Base-by-base conservation (phyloP, 306 rosid genomes). In the Lathyrus oleraceus region DNA sequence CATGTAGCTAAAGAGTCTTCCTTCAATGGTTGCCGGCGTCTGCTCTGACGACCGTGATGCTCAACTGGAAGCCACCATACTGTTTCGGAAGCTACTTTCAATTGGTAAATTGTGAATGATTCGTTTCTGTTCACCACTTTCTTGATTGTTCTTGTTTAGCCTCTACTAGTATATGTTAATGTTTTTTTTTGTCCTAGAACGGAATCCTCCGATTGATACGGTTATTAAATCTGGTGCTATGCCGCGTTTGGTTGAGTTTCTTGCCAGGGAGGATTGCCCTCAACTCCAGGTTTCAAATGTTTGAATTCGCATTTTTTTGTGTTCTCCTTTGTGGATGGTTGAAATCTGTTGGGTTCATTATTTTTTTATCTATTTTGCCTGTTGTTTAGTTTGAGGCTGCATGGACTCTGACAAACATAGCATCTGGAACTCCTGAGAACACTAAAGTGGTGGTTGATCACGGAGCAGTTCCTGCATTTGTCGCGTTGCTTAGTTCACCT, bases 391-490 rank as follows among this genome's bases (percentile, higher is more conserved):
- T 88, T 69, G 95, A 91, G 85, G 97, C 97, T 42, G 95, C 95
- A 13, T 91, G 95, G 97, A 85, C 95, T 8, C 92, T 91, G 48
- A 91, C 97, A 49, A 91, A 91, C 80, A 91, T 88, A 61, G 96
- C 92, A 7, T 91, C 92, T 0, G 97, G 97, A 42, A 88, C 97
- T 8, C 85, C 97, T 19, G 96, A 91, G 70, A 81, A 91, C 58
- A 91, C 97, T 11, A 91, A 85, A 81, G 89, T 85, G 78, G 97
- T 91, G 23, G 87, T 91, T 67, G 96, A 91, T 49, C 92, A 88
- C 1, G 96, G 97, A 4, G 96, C 92, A 6, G 89, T 91, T 56
- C 96, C 97, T 10, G 81, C 88, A 57, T 88, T 91, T 65, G 92
- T 91, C 21, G 70, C 77, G 84, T 85, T 91, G 19, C 97, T 91